Base-by-base conservation (phyloP, 805 yeast genomes). In the Candida fluviatilis region DNA sequence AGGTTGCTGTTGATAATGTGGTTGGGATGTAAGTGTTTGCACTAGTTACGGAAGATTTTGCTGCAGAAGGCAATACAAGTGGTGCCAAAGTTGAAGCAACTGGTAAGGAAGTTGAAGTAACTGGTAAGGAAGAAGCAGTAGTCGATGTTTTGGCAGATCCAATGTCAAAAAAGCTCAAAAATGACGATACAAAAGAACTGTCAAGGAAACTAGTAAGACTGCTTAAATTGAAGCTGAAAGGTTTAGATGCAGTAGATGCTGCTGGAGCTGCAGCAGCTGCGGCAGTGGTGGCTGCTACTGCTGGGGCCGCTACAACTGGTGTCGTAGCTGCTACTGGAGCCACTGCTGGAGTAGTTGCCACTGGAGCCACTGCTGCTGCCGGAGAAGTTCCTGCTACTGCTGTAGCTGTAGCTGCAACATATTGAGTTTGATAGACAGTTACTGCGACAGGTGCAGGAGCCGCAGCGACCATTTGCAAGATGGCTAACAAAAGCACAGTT, bases 401-500 rank as follows among this genome's bases (percentile, higher is more conserved):
- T 4, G 38, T 38, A 3, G 44, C 43, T 5, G 48, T 45, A 10
- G 33, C 45, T 13, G 29, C 21, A 12, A 34, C 35, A 11, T 37
- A 33, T 17, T 42, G 25, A 5, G 47, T 31, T 43, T 55, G 47
- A 31, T 37, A 50, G 4, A 55, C 49, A 8, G 60, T 57, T n/a
- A 52, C 51, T 13, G n/a, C n/a, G n/a, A 54, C 44, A 3, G 60
- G 59, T n/a, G 59, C 60, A 8, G 59, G 49, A 5, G 50, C 50
- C 13, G 49, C 49, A 18, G 30, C 40, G 4, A 36, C 45, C 5
- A 25, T 29, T 10, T 26, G 40, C 38, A 25, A 34, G 34, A 26
- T 12, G 7, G 29, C 29, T 14, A 34, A 18, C 8, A 23, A 33
- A 33, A 33, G 29, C 24, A 33, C 18, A 5, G 18, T 7, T 4